These are phyloP conservation scores for Rhizoctonia solani DNA, from an alignment of 1,284 basidiomycete species.

Conservation along the genomic window DNA sequence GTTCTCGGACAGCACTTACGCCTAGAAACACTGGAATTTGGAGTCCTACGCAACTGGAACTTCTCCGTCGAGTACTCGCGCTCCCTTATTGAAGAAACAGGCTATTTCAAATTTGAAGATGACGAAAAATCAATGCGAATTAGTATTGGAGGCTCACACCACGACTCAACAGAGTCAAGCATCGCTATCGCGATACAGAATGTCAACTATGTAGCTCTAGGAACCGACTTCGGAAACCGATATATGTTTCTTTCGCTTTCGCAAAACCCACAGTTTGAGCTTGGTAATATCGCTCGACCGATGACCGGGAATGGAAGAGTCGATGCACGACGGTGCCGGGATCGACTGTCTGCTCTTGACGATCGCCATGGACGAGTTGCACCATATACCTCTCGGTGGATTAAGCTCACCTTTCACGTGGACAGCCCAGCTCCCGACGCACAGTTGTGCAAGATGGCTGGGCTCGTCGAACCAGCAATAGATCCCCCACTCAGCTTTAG, in stretches of 20 bases:
- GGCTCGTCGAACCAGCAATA: constrained; percentile 6
- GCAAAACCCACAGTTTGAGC: constrained; percentile 23
- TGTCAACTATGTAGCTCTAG: constrained; percentile 9
- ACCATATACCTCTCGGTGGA: constrained; percentile 19
- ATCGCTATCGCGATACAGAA: constrained; percentile 19
- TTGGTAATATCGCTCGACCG: neutral
- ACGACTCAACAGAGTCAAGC: constrained; percentile 4
- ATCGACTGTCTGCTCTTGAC: constrained; percentile 2
- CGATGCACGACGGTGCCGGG: neutral
- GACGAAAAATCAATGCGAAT: constrained; percentile 21
- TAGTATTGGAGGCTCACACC: constrained; percentile 10
- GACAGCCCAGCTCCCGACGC: neutral
- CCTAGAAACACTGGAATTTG: constrained; percentile 12
- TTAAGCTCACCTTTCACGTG: constrained; percentile 19
- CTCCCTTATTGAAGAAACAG: constrained; percentile 1
- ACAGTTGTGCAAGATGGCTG: constrained; percentile 14
- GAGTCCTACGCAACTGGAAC: constrained; percentile 4
- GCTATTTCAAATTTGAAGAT: constrained; percentile 12
- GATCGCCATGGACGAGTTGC: constrained; percentile 32
- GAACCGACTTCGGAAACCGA: neutral
- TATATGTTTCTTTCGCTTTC: constrained; percentile 19
- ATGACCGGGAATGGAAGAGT: neutral
- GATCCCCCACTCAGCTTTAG: constrained; percentile 1
- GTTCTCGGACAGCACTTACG: neutral
- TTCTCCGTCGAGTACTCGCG: constrained; percentile 22